Evolutionary conservation across 768 basidiomycete species (phyloP).

Genomic region (Udeniomyces megalosporus): DNA sequence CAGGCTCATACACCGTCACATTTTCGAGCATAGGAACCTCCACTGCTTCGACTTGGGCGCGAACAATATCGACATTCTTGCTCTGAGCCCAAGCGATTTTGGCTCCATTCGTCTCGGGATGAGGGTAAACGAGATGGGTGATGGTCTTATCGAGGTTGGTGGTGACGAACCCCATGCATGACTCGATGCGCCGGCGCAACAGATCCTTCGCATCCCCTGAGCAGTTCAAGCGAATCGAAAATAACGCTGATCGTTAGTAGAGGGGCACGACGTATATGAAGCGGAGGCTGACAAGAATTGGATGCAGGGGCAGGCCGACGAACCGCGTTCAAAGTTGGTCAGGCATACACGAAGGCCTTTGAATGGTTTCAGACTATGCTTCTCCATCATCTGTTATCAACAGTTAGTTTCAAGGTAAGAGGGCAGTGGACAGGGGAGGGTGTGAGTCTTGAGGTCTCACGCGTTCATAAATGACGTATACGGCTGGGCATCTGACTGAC

Average conservation of each 20-base stretch:
- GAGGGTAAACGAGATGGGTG: constrained; percentile 69
- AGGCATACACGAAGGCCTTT: constrained; percentile 50
- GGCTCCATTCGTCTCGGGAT: constrained; percentile 31
- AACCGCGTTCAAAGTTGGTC: constrained; percentile 53
- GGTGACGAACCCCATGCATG: constrained; percentile 51
- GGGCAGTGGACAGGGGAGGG: not conserved
- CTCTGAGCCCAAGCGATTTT: not conserved
- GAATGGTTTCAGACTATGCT: constrained; percentile 58
- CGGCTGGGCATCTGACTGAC: constrained; percentile 34
- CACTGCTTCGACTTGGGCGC: constrained; percentile 10
- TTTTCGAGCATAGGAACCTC: constrained; percentile 19
- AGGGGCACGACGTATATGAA: not conserved
- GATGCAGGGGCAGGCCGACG: constrained; percentile 11
- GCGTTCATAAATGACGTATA: no score
- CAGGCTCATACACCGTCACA: constrained; percentile 9
- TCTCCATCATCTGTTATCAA: constrained; percentile 41
- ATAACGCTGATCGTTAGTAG: no score
- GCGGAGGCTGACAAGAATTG: not conserved
- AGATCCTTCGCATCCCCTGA: constrained; percentile 40
- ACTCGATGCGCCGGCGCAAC: constrained; percentile 46
- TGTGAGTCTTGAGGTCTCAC: no score
- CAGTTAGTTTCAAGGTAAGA: no score
- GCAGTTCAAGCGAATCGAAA: not conserved
- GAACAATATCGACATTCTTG: not conserved
- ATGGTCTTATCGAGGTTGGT: constrained; percentile 61